A percentile compares a stretch with the other conserved stretches of the same genome.
These are phyloP conservation scores for Aspergillus campestris DNA, from an alignment of 495 filamentous ascomycete species.

Conservation along the genomic window DNA sequence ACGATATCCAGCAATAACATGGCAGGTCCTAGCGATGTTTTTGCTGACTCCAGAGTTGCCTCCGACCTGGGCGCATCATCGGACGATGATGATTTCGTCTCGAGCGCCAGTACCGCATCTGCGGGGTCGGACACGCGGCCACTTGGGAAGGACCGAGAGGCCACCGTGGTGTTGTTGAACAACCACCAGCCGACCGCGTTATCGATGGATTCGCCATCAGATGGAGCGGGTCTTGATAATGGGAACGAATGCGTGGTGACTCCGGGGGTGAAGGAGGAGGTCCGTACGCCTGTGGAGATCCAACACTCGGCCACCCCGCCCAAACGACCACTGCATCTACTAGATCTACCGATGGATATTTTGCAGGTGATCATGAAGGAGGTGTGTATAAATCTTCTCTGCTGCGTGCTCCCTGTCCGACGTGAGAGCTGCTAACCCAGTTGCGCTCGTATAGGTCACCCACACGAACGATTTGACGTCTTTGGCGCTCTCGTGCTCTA, in stretches of 20 bases:
- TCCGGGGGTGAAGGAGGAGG: no score
- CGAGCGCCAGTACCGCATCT: slow-evolving; percentile 26
- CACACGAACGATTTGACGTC: slow-evolving; percentile 84
- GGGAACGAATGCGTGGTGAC: background rate
- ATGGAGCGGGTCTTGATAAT: slow-evolving; percentile 1
- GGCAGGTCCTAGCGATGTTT: slow-evolving; percentile 12
- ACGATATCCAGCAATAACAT: slow-evolving; percentile 7
- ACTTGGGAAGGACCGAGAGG: slow-evolving; percentile 21
- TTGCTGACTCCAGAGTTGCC: slow-evolving; percentile 10
- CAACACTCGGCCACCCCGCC: background rate
- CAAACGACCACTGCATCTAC: slow-evolving; percentile 44
- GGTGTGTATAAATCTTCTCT: slow-evolving; percentile 39
- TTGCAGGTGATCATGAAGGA: slow-evolving; percentile 84
- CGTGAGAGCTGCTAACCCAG: background rate
- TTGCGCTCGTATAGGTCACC: slow-evolving; percentile 50
- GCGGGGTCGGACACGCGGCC: slow-evolving; percentile 7
- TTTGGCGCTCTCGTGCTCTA: slow-evolving; percentile 73
- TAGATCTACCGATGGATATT: slow-evolving; percentile 83
- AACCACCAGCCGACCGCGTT: slow-evolving; percentile 4
- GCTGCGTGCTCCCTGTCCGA: slow-evolving; percentile 1
- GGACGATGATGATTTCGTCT: slow-evolving; percentile 30
- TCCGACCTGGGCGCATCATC: slow-evolving; percentile 22
- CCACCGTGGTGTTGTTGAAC: slow-evolving; percentile 2
- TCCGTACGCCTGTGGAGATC: no score
- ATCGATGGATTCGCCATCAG: background rate